phyloP scores from a whole-genome alignment of 2,329 filamentous ascomycete genomes.

The Dothideomycetes sp. region DNA sequence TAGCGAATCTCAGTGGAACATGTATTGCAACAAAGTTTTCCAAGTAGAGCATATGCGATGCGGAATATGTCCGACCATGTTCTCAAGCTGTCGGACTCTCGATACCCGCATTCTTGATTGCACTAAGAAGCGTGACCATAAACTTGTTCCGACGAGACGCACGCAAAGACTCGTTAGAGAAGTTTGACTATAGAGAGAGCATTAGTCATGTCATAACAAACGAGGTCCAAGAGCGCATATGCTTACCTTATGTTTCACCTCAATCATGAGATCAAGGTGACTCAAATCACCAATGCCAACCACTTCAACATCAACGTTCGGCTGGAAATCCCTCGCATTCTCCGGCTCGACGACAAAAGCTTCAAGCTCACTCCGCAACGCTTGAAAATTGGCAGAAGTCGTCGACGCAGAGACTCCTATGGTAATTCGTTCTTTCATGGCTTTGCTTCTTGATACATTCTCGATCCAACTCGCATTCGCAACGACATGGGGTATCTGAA shows the following conservation, averaged over 20 bases:
- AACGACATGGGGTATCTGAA: conserved; percentile 29
- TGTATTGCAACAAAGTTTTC: too few relatives aligned
- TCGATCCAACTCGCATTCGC: conserved; percentile 31
- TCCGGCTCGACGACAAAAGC: conserved; percentile 24
- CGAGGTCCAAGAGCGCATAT: not conserved
- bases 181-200: conserved; percentile 28
- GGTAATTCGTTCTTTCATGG: conserved; percentile 27
- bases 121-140: conserved; percentile 80
- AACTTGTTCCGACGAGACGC: conserved; percentile 79
- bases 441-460: conserved; percentile 28
- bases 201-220: conserved; percentile 1
- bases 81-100: too few relatives aligned
- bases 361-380: conserved; percentile 22
- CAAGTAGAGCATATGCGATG: too few relatives aligned
- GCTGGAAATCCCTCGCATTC: conserved; percentile 29
- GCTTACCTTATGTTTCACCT: conserved; percentile 26
- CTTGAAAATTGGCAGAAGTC: conserved; percentile 25
- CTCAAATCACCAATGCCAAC: conserved; percentile 23
- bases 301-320: conserved; percentile 27
- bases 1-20: too few relatives aligned
- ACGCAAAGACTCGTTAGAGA: conserved; percentile 62
- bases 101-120: conserved; percentile 37
- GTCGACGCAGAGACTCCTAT: conserved; percentile 23
- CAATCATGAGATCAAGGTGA: conserved; percentile 25
- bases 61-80: too few relatives aligned